phyloP scores from a whole-genome alignment of 1,284 basidiomycete genomes.

The Ceratobasidium sp. region DNA sequence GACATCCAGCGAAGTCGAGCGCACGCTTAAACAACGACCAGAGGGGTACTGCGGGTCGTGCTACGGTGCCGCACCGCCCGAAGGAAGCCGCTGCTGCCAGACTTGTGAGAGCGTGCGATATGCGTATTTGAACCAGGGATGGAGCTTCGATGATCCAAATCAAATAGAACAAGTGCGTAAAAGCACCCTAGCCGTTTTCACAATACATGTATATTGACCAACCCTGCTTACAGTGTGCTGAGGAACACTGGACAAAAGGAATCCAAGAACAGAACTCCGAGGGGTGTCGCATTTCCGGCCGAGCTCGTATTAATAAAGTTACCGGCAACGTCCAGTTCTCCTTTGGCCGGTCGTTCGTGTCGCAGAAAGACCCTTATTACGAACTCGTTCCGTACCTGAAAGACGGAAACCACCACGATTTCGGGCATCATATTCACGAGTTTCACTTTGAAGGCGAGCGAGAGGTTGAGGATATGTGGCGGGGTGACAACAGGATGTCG shows the following conservation, averaged over 20 bases:
- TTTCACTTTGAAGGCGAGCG: slow-evolving; percentile 89
- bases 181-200: too few relatives aligned
- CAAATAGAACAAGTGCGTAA: too few relatives aligned
- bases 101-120: slow-evolving; percentile 75
- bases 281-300: too few relatives aligned
- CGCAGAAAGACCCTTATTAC: slow-evolving; percentile 84
- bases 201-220: too few relatives aligned
- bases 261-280: too few relatives aligned
- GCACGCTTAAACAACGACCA: slow-evolving; percentile 73
- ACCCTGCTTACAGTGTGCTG: too few relatives aligned
- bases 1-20: slow-evolving; percentile 88
- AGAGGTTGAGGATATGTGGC: slow-evolving; percentile 67
- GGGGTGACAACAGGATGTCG: slow-evolving; percentile 63
- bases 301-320: too few relatives aligned
- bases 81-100: slow-evolving; percentile 88
- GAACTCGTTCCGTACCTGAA: slow-evolving; percentile 96
- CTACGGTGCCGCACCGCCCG: slow-evolving; percentile 90
- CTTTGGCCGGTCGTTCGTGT: slow-evolving; percentile 83
- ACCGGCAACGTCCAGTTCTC: too few relatives aligned
- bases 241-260: too few relatives aligned
- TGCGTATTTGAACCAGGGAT: too few relatives aligned
- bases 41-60: slow-evolving; percentile 92
- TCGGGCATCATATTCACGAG: slow-evolving; percentile 80
- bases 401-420: slow-evolving; percentile 68
- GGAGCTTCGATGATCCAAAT: too few relatives aligned